phyloP scores from a whole-genome alignment of 345 rosid species.

The Boechera retrofracta region DNA sequence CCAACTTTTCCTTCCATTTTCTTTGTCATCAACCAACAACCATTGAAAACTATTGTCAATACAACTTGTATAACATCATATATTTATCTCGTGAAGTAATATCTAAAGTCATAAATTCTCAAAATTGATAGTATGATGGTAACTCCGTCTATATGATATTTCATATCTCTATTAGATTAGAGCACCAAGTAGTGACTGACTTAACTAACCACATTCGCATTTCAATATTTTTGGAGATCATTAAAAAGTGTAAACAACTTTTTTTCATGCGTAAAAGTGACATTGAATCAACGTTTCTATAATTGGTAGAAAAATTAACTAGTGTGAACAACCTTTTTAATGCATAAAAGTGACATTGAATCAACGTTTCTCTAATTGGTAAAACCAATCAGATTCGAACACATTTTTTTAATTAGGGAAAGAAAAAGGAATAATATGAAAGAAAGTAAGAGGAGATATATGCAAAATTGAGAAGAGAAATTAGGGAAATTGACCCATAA shows the following conservation, averaged over 20 bases:
- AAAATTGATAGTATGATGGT: background rate
- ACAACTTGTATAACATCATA: background rate
- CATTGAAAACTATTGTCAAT: background rate
- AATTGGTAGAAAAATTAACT: background rate
- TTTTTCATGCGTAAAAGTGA: no score
- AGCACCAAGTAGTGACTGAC: background rate
- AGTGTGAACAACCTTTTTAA: background rate
- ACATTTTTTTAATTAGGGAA: conserved; percentile 10
- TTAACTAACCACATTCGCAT: background rate
- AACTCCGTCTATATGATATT: background rate
- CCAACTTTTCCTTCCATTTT: conserved; percentile 30
- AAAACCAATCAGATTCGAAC: conserved; percentile 1
- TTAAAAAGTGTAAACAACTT: background rate
- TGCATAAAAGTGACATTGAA: no score
- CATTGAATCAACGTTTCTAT: background rate
- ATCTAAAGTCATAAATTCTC: background rate
- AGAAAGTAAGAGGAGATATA: conserved; percentile 32
- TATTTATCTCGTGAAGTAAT: background rate
- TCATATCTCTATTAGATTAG: background rate
- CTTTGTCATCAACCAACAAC: conserved; percentile 21
- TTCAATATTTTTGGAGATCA: background rate
- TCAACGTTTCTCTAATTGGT: background rate
- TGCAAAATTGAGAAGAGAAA: conserved; percentile 11
- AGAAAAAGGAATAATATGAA: conserved; percentile 30
- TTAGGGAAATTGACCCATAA: conserved; percentile 36